phyloP scores from a whole-genome alignment of 176 grass and related monocot genomes.

The Oryza brachyantha region DNA sequence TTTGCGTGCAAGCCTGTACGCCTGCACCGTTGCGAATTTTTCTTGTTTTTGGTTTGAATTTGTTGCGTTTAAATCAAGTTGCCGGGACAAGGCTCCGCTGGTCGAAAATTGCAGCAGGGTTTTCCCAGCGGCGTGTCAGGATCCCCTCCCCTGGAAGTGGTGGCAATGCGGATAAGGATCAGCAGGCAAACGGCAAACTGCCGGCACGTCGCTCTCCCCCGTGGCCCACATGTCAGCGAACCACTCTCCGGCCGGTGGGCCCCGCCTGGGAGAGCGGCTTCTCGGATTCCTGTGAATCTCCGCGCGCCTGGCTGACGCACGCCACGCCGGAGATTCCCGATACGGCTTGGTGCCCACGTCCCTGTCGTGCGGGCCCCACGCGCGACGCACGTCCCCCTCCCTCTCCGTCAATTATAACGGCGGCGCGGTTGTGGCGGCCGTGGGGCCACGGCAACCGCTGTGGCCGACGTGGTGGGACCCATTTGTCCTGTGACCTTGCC shows the following conservation, averaged over 20 bases:
- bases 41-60: not conserved
- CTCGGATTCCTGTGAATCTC: conserved; percentile 45
- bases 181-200: not conserved
- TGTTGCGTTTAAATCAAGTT: not conserved
- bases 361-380: not conserved
- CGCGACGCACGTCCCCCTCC: not conserved
- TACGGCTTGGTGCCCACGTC: not conserved
- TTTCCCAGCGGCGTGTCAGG: not conserved
- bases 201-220: not conserved
- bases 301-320: not conserved
- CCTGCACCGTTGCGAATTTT: too few species aligned
- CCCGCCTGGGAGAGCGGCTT: not conserved
- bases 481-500: not conserved
- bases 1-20: too few species aligned
- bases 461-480: conserved; percentile 9
- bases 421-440: not conserved
- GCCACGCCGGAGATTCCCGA: conserved; percentile 34
- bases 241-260: too few species aligned
- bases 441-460: not conserved
- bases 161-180: conserved; percentile 19
- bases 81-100: not conserved
- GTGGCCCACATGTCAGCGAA: not conserved
- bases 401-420: not conserved
- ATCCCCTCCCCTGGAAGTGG: not conserved
- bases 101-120: not conserved